Evolutionary conservation across 495 filamentous ascomycete species (phyloP).

Genomic region (Cladorrhinum samala): DNA sequence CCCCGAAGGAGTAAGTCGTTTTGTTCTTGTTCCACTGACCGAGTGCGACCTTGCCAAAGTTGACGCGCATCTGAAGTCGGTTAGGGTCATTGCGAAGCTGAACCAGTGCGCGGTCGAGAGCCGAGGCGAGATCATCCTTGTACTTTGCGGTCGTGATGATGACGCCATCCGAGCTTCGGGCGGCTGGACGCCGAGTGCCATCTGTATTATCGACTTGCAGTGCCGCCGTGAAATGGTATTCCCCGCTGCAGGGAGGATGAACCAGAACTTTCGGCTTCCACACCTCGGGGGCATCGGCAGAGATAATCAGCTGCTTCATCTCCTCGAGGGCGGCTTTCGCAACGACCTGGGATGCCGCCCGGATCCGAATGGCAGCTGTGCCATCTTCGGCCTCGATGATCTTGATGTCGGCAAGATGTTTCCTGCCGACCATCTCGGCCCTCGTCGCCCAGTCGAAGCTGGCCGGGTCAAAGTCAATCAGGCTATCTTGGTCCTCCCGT

Average conservation of each 20-base stretch:
- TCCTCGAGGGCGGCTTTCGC: no score
- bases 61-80: conserved; percentile 44
- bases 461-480: not conserved
- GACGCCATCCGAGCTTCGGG: not conserved
- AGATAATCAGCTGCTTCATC: not conserved
- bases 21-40: conserved; percentile 36
- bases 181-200: conserved; percentile 1
- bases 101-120: not conserved
- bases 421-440: not conserved
- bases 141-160: not conserved
- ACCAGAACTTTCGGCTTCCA: not conserved
- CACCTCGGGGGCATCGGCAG: not conserved
- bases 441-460: not conserved
- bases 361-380: not conserved
- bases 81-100: conserved; percentile 14
- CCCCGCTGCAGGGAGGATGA: not conserved
- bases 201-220: conserved; percentile 2
- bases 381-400: not conserved
- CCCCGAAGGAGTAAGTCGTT: conserved; percentile 34
- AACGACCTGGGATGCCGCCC: no score
- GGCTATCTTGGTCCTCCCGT: not conserved
- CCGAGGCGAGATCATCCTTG: conserved; percentile 3
- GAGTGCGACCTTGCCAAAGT: conserved; percentile 51
- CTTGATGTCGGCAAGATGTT: not conserved
- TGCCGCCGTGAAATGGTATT: not conserved